Evolutionary conservation across 2,329 filamentous ascomycete species (phyloP), one percentile per base, ranked within the genome.

Genomic region (Fusarium sarcochroum): DNA sequence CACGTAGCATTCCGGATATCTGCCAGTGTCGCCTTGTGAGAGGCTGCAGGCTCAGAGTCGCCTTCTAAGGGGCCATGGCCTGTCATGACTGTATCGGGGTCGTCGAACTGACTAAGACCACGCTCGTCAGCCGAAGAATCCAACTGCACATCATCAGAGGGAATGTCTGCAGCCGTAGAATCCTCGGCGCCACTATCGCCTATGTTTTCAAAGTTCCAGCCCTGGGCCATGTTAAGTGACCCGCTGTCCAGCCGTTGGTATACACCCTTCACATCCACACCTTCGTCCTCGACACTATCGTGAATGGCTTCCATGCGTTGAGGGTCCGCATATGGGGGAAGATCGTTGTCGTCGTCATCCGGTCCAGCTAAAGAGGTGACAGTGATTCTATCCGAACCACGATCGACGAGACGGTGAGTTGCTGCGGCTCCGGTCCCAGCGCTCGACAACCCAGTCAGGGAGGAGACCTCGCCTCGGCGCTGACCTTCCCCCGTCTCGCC

Each of bases 371-470:
- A 67, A 46, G 72, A 69, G 51, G 75, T 75, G 54, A 75, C 71
- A 18, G 72, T 76, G 68, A 76, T 76, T 70, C 75, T 83, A 80
- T 76, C 83, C 80, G 81, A 86, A 86, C 87, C 70, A 66, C 77
- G 86, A 85, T 81, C 86, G 86, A 79, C 87, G 82, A 77, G 85
- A 85, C 77, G 90, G 89, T 80, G 90, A 91, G 80, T 88, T 90
- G 85, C 91, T 93, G 81, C 91, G 87, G 85, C 90, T 93, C 85
- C 89, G 87, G 80, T 86, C 86, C 87, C 93, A 88, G 88, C 91
- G 91, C 91, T 93, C 93, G 92, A 93, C 91, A 90, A 95, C 88
- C 93, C 93, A 95, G 84, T 90, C 86, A 84, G 91, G 90, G 90
- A 95, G 89, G 89, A 93, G 89, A 86, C 85, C 81, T 81, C 90